phyloP scores from a whole-genome alignment of 306 rosid genomes.

The Oemleria cerasiformis region DNA sequence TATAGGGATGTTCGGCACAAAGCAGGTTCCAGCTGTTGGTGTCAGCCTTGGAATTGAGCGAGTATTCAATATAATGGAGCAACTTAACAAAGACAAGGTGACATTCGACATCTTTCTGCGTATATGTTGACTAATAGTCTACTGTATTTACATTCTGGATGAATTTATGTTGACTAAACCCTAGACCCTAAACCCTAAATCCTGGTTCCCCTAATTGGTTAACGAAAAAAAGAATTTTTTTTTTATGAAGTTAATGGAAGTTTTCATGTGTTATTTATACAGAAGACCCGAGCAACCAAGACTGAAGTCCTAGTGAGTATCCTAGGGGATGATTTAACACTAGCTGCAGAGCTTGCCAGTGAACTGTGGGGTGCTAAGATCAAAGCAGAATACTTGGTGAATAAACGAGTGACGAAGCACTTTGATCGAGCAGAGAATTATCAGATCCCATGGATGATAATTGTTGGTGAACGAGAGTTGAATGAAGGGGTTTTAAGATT shows the following conservation, averaged over 20 bases:
- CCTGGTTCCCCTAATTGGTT: neutral
- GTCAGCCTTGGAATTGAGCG: conserved; percentile 97
- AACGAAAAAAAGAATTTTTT: neutral
- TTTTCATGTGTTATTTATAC: neutral
- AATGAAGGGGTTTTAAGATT: conserved; percentile 59
- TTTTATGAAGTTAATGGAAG: neutral
- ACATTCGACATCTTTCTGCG: conserved; percentile 1
- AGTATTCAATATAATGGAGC: conserved; percentile 89
- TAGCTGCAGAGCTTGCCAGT: conserved; percentile 66
- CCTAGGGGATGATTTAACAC: conserved; percentile 58
- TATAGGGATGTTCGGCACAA: conserved; percentile 88
- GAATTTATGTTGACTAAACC: too few relatives aligned
- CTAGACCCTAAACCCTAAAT: too few relatives aligned
- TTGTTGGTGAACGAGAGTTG: conserved; percentile 69
- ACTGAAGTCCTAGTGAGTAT: conserved; percentile 83
- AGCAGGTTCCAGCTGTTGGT: conserved; percentile 89
- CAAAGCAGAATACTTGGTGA: conserved; percentile 59
- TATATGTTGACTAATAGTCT: neutral
- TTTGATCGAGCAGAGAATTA: conserved; percentile 71
- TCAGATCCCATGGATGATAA: conserved; percentile 80
- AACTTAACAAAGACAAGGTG: conserved; percentile 69
- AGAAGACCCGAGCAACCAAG: conserved; percentile 74
- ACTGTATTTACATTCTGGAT: neutral
- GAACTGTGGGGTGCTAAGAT: conserved; percentile 71
- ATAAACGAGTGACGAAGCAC: conserved; percentile 62